phyloP scores from a whole-genome alignment of 305 asterid genomes.

The Striga hermonthica region DNA sequence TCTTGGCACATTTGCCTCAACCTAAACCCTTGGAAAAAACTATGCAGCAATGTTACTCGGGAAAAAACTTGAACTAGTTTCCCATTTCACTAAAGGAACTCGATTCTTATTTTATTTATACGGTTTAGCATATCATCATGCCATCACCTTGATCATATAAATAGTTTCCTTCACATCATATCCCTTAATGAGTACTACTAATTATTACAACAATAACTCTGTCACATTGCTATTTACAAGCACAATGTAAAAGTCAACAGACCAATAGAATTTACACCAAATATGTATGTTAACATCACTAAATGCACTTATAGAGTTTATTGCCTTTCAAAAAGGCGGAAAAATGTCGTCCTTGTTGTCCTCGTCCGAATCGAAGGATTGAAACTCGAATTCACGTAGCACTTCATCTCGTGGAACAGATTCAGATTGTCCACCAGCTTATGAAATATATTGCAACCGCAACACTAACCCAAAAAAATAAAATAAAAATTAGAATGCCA shows the following conservation, averaged over 20 bases:
- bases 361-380: conserved; percentile 63
- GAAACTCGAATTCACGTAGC: conserved; percentile 78
- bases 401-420: conserved; percentile 81
- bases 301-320: background rate
- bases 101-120: too few species aligned
- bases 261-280: background rate
- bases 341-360: conserved; percentile 41
- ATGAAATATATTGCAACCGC: conserved; percentile 91
- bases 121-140: too few species aligned
- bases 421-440: conserved; percentile 92
- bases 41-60: too few species aligned
- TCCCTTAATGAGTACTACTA: too few species aligned
- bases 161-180: too few species aligned
- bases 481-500: background rate
- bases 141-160: too few species aligned
- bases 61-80: too few species aligned
- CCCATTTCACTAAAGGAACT: too few species aligned
- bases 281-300: background rate
- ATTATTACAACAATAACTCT: too few species aligned
- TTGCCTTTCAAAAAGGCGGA: conserved; percentile 53
- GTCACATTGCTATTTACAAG: too few species aligned
- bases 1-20: too few species aligned
- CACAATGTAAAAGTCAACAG: background rate
- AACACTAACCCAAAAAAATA: conserved; percentile 51
- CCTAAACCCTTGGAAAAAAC: too few species aligned